phyloP scores from a whole-genome alignment of 352 stramenopile genomes.

The Peronospora destructor region DNA sequence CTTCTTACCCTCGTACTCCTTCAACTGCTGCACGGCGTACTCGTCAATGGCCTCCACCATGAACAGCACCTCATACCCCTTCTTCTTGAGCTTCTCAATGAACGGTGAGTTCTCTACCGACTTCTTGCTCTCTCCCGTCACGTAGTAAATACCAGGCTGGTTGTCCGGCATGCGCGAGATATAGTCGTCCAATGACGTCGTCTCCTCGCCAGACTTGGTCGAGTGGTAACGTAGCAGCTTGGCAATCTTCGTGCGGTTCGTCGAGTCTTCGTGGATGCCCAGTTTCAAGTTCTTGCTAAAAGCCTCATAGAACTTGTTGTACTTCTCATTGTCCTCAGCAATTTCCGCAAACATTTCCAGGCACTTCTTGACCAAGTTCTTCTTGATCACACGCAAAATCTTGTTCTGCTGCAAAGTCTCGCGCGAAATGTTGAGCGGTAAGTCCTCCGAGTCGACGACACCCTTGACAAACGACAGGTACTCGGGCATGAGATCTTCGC shows the following conservation, averaged over 20 bases:
- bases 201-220: conserved; percentile 96
- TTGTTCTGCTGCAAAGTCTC: conserved; percentile 99
- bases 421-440: conserved; percentile 99
- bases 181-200: conserved; percentile 98
- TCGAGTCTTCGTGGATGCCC: conserved; percentile 98
- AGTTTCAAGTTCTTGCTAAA: conserved; percentile 99
- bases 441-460: conserved; percentile 99
- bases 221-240: conserved; percentile 99
- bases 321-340: conserved; percentile 95
- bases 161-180: conserved; percentile 93
- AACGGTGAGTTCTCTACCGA: conserved; percentile 99
- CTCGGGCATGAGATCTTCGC: conserved; percentile 99
- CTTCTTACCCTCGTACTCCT: conserved; percentile 99
- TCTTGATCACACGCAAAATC: conserved; percentile 99
- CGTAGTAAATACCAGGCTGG: conserved; percentile 99
- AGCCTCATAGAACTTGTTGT: conserved; percentile 99
- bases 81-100: conserved; percentile 99
- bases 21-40: conserved; percentile 99
- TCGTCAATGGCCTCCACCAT: conserved; percentile 99
- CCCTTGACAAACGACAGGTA: conserved; percentile 99
- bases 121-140: conserved; percentile 98
- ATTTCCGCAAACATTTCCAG: conserved; percentile 99
- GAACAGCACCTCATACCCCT: conserved; percentile 99
- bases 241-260: conserved; percentile 98
- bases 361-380: conserved; percentile 99